Percentiles rank a stretch among this genome's conserved stretches.
phyloP scores from a whole-genome alignment of 2,329 filamentous ascomycete genomes.

The Penicillium sumatraense region DNA sequence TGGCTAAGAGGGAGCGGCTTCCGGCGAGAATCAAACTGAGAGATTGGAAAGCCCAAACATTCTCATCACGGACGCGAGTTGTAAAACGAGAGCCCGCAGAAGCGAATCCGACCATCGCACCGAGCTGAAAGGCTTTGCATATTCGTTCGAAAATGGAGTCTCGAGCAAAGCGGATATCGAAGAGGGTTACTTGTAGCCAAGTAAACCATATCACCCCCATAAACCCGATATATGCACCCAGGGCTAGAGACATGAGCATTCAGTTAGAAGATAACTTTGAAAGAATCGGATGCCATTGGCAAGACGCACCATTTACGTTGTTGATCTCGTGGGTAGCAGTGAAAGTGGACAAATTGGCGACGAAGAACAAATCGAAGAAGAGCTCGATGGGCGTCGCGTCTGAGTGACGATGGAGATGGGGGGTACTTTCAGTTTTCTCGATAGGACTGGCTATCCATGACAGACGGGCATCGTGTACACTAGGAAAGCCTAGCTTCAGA shows the following conservation, averaged over 20 bases:
- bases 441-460: constrained; percentile 44
- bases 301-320: constrained; percentile 44
- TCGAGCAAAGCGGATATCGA: constrained; percentile 68
- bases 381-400: constrained; percentile 61
- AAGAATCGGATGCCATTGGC: not conserved
- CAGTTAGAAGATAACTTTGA: constrained; percentile 8
- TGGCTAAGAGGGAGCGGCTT: constrained; percentile 57
- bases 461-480: constrained; percentile 23
- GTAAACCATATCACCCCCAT: constrained; percentile 68
- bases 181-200: constrained; percentile 68
- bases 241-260: constrained; percentile 31
- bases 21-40: constrained; percentile 52
- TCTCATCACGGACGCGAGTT: constrained; percentile 43
- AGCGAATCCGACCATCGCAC: constrained; percentile 68
- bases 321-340: constrained; percentile 61
- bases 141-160: constrained; percentile 68
- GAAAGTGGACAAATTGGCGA: constrained; percentile 69
- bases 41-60: constrained; percentile 50
- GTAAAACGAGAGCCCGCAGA: constrained; percentile 59
- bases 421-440: constrained; percentile 28
- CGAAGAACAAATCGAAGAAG: constrained; percentile 66
- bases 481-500: constrained; percentile 2
- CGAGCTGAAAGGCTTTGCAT: constrained; percentile 64
- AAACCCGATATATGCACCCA: constrained; percentile 57
- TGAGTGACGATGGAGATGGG: constrained; percentile 47